These are phyloP conservation scores for Chrysosporium keratinophilum DNA, from an alignment of 2,329 filamentous ascomycete species.

Conservation along the genomic window DNA sequence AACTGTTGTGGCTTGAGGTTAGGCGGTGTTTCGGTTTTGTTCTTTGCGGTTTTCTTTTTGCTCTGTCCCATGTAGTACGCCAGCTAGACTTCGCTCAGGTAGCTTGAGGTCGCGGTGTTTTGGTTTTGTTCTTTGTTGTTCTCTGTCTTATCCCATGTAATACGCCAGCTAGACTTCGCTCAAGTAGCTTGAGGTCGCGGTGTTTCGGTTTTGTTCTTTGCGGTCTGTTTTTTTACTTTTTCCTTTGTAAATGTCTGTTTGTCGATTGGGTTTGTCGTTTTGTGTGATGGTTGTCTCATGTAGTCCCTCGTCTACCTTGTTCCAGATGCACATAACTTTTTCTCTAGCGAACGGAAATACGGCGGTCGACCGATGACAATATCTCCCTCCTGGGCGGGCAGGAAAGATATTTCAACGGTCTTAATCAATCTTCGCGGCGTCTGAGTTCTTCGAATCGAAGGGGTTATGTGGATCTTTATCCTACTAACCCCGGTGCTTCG, in stretches of 20 bases:
- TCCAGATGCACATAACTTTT: constrained; percentile 5
- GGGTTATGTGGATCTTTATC: not conserved
- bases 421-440: not conserved
- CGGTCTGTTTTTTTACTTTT: not conserved
- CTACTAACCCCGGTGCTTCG: too few relatives aligned
- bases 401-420: not conserved
- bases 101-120: constrained; percentile 5
- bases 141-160: not conserved
- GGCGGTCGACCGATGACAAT: not conserved
- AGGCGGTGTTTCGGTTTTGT: constrained; percentile 8
- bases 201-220: not conserved
- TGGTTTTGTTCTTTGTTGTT: not conserved
- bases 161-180: constrained; percentile 3
- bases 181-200: constrained; percentile 1
- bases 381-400: not conserved
- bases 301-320: constrained; percentile 45
- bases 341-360: not conserved
- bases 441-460: not conserved
- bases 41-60: not conserved
- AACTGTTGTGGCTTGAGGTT: constrained; percentile 3
- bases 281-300: not conserved
- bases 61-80: not conserved
- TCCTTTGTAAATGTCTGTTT: not conserved
- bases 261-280: not conserved
- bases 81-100: not conserved